phyloP scores from a whole-genome alignment of 257 asterid genomes.

The Coffea canephora region DNA sequence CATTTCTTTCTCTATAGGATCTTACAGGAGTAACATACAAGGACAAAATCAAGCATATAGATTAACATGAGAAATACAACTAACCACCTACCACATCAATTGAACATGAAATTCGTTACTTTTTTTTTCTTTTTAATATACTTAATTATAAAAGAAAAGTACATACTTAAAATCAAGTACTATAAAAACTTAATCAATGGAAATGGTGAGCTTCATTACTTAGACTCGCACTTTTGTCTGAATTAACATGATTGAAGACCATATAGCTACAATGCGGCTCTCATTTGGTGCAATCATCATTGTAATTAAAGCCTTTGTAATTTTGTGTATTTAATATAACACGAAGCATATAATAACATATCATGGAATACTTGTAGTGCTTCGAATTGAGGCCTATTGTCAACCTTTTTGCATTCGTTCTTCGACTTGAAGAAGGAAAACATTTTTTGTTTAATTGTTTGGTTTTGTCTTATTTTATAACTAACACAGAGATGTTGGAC shows the following conservation, averaged over 20 bases:
- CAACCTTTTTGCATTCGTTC: neutral
- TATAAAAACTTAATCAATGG: neutral
- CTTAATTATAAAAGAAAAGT: neutral
- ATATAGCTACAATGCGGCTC: neutral
- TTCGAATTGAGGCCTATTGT: neutral
- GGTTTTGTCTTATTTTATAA: neutral
- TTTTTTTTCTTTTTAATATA: too few species aligned
- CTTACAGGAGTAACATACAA: neutral
- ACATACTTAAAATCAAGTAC: too few species aligned
- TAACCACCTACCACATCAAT: neutral
- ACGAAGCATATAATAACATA: neutral
- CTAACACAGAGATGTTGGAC: neutral
- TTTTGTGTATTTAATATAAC: neutral
- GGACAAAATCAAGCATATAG: neutral
- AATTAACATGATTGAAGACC: neutral
- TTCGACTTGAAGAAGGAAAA: neutral
- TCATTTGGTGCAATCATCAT: neutral
- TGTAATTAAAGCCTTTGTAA: neutral
- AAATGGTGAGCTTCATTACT: neutral
- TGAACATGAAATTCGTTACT: neutral
- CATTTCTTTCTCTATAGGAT: neutral
- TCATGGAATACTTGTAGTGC: neutral
- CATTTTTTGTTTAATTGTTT: neutral
- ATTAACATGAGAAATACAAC: neutral
- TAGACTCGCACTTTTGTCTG: neutral